A percentile compares a stretch with the other conserved stretches of the same genome.
Evolutionary conservation across 257 asterid species (phyloP).

Genomic region (Parsonsia alboflavescens): DNA sequence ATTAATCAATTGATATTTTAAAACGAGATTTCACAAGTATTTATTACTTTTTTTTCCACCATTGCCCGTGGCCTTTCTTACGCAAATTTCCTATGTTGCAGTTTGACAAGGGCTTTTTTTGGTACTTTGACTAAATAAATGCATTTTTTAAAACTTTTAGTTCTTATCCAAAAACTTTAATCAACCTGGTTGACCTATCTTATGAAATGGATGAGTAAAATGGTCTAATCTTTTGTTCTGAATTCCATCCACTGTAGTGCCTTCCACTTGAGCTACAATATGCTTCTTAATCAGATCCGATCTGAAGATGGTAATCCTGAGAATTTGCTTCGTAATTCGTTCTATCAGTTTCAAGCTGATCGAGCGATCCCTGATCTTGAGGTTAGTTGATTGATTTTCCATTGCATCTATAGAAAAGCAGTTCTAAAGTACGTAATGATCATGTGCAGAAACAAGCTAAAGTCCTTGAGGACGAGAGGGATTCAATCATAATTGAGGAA

Average conservation of each 20-base stretch:
- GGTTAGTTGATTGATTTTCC: slow-evolving; percentile 41
- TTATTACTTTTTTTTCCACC: no score
- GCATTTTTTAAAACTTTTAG: no score
- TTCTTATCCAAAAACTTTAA: no score
- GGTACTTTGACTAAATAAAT: no score
- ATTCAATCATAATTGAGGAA: slow-evolving; percentile 79
- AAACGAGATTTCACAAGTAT: background rate
- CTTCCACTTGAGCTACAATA: slow-evolving; percentile 92
- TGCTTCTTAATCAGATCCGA: slow-evolving; percentile 93
- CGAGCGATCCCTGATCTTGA: slow-evolving; percentile 88
- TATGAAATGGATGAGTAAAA: no score
- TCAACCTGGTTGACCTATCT: no score
- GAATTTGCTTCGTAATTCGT: slow-evolving; percentile 86
- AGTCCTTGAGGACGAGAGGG: slow-evolving; percentile 69
- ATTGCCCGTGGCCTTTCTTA: no score
- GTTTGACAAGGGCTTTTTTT: no score
- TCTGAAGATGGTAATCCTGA: slow-evolving; percentile 96
- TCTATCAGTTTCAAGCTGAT: slow-evolving; percentile 95
- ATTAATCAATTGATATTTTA: background rate
- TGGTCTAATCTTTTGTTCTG: no score
- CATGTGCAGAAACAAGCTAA: slow-evolving; percentile 74
- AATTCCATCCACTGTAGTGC: slow-evolving; percentile 53
- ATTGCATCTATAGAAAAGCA: slow-evolving; percentile 2
- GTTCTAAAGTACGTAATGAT: background rate
- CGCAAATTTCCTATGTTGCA: no score